Evolutionary conservation across 495 filamentous ascomycete genomes (phyloP), one percentile per base, ranked within the genome.

Genomic region (Beverwykella pulmonaria): DNA sequence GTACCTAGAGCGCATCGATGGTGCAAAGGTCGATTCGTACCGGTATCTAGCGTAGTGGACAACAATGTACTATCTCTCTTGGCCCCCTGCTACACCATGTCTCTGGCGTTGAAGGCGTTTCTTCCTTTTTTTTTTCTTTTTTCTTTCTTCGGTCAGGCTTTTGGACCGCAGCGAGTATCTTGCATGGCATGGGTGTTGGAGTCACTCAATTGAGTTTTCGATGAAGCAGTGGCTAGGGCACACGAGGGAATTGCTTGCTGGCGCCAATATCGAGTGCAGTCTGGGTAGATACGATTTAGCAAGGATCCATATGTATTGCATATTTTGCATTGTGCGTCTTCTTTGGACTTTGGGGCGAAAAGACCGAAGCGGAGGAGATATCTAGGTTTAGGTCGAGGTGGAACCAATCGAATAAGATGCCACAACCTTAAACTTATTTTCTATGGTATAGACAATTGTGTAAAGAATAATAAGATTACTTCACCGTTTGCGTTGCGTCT

Each of bases 1-100:
- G 73, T 99, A 97, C 72, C 78, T 99, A n/a, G 93, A 96, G 76
- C 86, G 94, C 26, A 80, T 93, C 0, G 89, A 92, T 20, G 85
- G 87, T 30, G 79, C 78, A 2, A 84, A 88, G 14, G 78, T 82
- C 5, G 82, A 91, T 1, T 85, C 87, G 0, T 96, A 96, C 72
- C 82, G 84, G 34, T 97, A 97, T 74, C 75, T 97, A 59, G 93
- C 87, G 26, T 90, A 71, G 52, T 19, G 26, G 26, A 32, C 17
- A 10, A 14, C 5, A 17, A 25, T 20, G 48, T 25, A 52, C 9
- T 52, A n/a, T 52, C 17, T 48, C 5, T 48, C n/a, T n/a, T n/a
- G n/a, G 22, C 5, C 17, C 46, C n/a, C n/a, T 23, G 5, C 46
- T 19, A 8, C 46, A 48, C 17, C 46, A 48, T 23, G 22, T 19